These are phyloP conservation scores for Cyberlindnera petersonii DNA, from an alignment of 805 yeast species.

Conservation along the genomic window DNA sequence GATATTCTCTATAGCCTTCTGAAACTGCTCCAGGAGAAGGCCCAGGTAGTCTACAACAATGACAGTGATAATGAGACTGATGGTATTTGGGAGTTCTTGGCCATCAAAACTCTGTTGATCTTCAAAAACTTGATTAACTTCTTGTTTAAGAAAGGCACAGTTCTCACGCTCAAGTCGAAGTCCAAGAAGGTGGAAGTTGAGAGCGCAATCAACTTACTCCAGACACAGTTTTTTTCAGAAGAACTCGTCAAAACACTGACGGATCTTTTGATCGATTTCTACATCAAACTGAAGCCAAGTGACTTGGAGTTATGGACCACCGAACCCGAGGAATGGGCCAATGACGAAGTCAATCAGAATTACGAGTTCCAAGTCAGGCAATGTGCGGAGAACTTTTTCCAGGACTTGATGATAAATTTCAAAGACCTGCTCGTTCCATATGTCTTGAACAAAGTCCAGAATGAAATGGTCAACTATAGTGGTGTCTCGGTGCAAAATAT, in stretches of 20 bases:
- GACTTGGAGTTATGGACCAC: slow-evolving; percentile 79
- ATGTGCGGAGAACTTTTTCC: slow-evolving; percentile 82
- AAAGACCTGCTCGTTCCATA: slow-evolving; percentile 51
- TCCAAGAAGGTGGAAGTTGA: slow-evolving; percentile 62
- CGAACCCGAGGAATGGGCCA: slow-evolving; percentile 93
- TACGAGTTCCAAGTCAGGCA: slow-evolving; percentile 85
- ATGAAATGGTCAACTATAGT: slow-evolving; percentile 32
- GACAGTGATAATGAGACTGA: slow-evolving; percentile 46
- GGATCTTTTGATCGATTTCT: slow-evolving; percentile 66
- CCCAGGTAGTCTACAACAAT: slow-evolving; percentile 57
- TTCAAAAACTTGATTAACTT: slow-evolving; percentile 62
- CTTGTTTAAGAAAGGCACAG: slow-evolving; percentile 62
- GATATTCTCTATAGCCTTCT: slow-evolving; percentile 61
- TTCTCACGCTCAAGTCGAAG: slow-evolving; percentile 54
- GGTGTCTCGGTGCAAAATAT: slow-evolving; percentile 42
- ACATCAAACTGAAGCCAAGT: slow-evolving; percentile 64
- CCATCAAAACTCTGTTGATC: slow-evolving; percentile 60
- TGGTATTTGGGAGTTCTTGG: slow-evolving; percentile 69
- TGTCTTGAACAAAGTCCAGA: slow-evolving; percentile 54
- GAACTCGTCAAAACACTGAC: slow-evolving; percentile 54
- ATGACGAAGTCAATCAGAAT: slow-evolving; percentile 69
- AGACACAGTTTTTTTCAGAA: slow-evolving; percentile 54
- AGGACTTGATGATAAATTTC: slow-evolving; percentile 64
- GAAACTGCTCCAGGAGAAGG: slow-evolving; percentile 58
- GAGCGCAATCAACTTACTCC: slow-evolving; percentile 49